Percentiles rank a stretch among this genome's conserved stretches.
Evolutionary conservation across 2,329 filamentous ascomycete species (phyloP).

Genomic region (Penicillium glabrum): DNA sequence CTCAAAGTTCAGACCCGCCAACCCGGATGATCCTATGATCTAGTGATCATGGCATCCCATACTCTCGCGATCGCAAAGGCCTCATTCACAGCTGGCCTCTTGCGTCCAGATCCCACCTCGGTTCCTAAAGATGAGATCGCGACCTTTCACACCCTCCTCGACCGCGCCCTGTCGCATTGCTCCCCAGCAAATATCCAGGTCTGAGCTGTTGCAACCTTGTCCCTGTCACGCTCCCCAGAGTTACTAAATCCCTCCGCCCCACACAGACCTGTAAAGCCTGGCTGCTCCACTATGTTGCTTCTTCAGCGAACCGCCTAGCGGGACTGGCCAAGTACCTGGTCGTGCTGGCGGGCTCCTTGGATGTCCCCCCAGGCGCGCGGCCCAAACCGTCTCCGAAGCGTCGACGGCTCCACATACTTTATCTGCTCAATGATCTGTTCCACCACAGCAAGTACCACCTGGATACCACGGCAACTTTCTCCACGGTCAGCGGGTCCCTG

Average conservation of each 20-base stretch:
- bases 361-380: slow-evolving; percentile 26
- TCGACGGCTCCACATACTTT: slow-evolving; percentile 72
- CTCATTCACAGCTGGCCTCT: slow-evolving; percentile 70
- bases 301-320: slow-evolving; percentile 64
- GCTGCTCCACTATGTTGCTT: slow-evolving; percentile 71
- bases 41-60: slow-evolving; percentile 60
- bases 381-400: slow-evolving; percentile 59
- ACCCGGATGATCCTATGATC: not conserved
- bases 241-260: slow-evolving; percentile 35
- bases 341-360: slow-evolving; percentile 64
- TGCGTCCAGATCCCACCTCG: slow-evolving; percentile 71
- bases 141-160: slow-evolving; percentile 65
- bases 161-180: slow-evolving; percentile 67
- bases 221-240: slow-evolving; percentile 18
- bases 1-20: not conserved
- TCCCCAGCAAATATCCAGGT: slow-evolving; percentile 84
- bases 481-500: slow-evolving; percentile 56
- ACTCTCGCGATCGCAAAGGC: slow-evolving; percentile 77
- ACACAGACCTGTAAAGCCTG: slow-evolving; percentile 81
- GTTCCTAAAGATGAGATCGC: slow-evolving; percentile 69
- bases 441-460: slow-evolving; percentile 64
- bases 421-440: slow-evolving; percentile 75
- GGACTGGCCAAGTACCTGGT: slow-evolving; percentile 75
- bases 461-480: slow-evolving; percentile 42
- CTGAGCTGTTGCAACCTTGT: slow-evolving; percentile 53